Conservation (phyloP, 352 stramenopile species). For the Pythium biforme region DNA sequence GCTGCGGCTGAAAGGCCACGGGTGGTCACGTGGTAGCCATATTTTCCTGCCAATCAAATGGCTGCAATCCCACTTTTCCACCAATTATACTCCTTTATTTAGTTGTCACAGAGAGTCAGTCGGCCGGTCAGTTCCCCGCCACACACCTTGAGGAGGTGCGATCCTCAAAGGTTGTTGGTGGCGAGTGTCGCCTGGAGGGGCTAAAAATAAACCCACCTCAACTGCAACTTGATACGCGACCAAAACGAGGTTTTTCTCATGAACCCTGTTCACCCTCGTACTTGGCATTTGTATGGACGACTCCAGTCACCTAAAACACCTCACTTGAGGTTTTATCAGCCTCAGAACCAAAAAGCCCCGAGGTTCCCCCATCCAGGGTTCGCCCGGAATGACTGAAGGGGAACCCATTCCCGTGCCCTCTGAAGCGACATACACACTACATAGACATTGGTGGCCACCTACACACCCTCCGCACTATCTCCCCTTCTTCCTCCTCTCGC, state of each 20-base stretch:
- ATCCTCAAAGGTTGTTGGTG: slow-evolving; percentile 25
- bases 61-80: background rate
- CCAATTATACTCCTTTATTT: slow-evolving; percentile 9
- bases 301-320: slow-evolving; percentile 4
- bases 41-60: background rate
- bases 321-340: slow-evolving; percentile 21
- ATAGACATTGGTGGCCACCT: background rate
- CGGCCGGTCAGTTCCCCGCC: slow-evolving; percentile 7
- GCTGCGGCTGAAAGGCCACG: slow-evolving; percentile 1
- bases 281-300: background rate
- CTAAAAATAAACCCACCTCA: slow-evolving; percentile 18
- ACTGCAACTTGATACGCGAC: slow-evolving; percentile 11
- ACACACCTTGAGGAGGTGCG: slow-evolving; percentile 19
- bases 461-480: background rate
- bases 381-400: slow-evolving; percentile 7
- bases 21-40: background rate
- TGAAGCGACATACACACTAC: background rate
- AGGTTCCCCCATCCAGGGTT: background rate
- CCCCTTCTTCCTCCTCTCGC: background rate
- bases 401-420: slow-evolving; percentile 19
- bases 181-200: background rate
- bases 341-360: background rate
- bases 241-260: slow-evolving; percentile 8
- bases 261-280: background rate
- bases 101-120: slow-evolving; percentile 25